Conservation (phyloP, 2,329 filamentous ascomycete genomes). For the Ophiostoma ips region DNA sequence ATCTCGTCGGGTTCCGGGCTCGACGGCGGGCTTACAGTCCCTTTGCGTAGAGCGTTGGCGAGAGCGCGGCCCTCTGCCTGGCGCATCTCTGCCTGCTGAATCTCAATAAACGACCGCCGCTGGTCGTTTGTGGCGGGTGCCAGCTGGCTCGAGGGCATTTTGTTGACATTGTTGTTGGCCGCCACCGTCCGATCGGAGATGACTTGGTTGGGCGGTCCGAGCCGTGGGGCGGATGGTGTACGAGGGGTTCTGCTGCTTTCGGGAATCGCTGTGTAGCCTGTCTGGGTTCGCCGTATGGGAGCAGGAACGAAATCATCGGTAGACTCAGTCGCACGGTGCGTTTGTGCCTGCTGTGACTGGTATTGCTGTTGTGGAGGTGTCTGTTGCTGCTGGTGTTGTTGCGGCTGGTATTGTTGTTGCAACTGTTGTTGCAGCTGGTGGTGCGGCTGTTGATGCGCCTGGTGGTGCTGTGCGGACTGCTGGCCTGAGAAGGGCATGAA, state of each 20-base stretch:
- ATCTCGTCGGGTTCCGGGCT: constrained; percentile 15
- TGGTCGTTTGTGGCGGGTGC: constrained; percentile 30
- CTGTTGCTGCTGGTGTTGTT: constrained; percentile 18
- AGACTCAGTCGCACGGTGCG: constrained; percentile 22
- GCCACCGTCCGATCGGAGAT: constrained; percentile 35
- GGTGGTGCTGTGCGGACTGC: background rate
- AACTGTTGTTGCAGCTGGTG: constrained; percentile 16
- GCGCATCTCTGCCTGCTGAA: constrained; percentile 45
- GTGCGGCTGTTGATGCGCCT: background rate
- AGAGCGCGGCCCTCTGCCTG: constrained; percentile 46
- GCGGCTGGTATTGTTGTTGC: constrained; percentile 7
- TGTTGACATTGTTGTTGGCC: constrained; percentile 11
- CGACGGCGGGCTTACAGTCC: constrained; percentile 17
- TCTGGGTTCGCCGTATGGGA: constrained; percentile 43
- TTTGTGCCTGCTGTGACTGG: constrained; percentile 22
- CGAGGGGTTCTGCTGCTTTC: constrained; percentile 10
- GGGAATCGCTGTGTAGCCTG: constrained; percentile 32
- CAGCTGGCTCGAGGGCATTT: constrained; percentile 14
- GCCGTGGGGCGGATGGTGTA: background rate
- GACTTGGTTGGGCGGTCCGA: background rate
- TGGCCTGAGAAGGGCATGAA: constrained; percentile 13
- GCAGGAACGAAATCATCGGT: constrained; percentile 34
- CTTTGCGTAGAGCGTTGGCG: constrained; percentile 31
- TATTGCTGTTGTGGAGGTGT: constrained; percentile 6
- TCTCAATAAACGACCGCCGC: constrained; percentile 43